Conservation (phyloP, 2,329 filamentous ascomycete species). For the Venturia carpophila region DNA sequence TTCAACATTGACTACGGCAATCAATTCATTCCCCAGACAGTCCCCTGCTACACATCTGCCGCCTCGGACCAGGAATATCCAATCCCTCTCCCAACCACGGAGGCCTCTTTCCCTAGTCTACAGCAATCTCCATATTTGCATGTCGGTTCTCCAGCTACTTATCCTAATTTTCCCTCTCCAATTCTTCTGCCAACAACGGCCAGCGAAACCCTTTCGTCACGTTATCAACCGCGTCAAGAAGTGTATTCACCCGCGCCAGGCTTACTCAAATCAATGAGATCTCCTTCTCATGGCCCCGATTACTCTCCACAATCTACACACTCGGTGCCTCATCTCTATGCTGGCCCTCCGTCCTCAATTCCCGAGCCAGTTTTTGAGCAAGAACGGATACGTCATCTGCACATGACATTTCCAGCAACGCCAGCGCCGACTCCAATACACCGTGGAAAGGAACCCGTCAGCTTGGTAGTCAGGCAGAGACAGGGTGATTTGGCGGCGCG, state of each 20-base stretch:
- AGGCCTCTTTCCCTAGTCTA: neutral
- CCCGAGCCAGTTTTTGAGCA: neutral
- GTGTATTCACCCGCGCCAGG: neutral
- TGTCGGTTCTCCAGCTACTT: conserved; percentile 2
- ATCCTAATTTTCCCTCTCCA: conserved; percentile 8
- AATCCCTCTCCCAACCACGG: conserved; percentile 1
- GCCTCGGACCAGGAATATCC: neutral
- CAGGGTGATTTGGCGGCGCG: neutral
- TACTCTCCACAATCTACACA: conserved; percentile 8
- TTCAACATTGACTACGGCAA: conserved; percentile 6
- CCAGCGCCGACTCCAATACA: conserved; percentile 12
- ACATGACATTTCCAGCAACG: neutral
- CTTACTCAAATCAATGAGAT: conserved; percentile 2
- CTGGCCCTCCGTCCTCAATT: conserved; percentile 1
- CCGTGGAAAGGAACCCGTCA: neutral
- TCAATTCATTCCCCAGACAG: neutral
- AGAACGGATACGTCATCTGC: neutral
- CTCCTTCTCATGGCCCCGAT: neutral
- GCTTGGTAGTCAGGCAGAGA: neutral
- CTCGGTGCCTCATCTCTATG: neutral
- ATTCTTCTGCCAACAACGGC: neutral
- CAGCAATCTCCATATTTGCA: conserved; percentile 13
- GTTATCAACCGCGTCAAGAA: neutral
- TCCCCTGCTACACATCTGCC: conserved; percentile 10
- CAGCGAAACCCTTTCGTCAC: neutral